Percentiles rank a stretch among this genome's conserved stretches.
phyloP scores from a whole-genome alignment of 148 eudicot species.

The Arbutus unedo region DNA sequence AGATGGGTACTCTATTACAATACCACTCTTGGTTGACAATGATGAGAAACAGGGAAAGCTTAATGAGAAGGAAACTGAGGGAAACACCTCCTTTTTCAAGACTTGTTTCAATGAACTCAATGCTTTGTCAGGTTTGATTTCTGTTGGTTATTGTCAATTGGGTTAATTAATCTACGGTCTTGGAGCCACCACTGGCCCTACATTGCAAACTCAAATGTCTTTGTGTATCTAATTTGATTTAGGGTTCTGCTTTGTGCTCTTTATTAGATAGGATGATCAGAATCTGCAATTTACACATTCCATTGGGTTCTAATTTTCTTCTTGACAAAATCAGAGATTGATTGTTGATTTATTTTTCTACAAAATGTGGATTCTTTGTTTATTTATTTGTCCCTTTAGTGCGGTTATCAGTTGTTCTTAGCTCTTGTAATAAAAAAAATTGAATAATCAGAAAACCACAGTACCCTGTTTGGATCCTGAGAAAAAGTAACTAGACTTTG shows the following conservation, averaged over 20 bases:
- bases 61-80: slow-evolving; percentile 1
- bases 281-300: neutral
- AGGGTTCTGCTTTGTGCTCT: neutral
- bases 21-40: slow-evolving; percentile 18
- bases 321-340: neutral
- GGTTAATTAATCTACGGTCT: neutral
- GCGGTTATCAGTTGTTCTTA: too few relatives aligned
- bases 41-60: neutral
- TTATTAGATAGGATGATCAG: neutral
- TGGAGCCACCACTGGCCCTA: neutral
- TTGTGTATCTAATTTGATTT: neutral
- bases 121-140: slow-evolving; percentile 27
- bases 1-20: slow-evolving; percentile 2
- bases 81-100: slow-evolving; percentile 27
- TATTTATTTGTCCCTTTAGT: too few relatives aligned
- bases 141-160: neutral
- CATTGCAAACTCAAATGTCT: neutral
- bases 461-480: neutral
- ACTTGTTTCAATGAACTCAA: slow-evolving; percentile 31
- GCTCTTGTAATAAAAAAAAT: too few relatives aligned
- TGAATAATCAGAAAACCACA: neutral
- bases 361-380: neutral
- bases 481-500: neutral
- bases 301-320: neutral
- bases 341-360: neutral